Percentiles rank a stretch among this genome's conserved stretches.
phyloP scores from a whole-genome alignment of 352 stramenopile species.

The Thalassiosira ordinaria region DNA sequence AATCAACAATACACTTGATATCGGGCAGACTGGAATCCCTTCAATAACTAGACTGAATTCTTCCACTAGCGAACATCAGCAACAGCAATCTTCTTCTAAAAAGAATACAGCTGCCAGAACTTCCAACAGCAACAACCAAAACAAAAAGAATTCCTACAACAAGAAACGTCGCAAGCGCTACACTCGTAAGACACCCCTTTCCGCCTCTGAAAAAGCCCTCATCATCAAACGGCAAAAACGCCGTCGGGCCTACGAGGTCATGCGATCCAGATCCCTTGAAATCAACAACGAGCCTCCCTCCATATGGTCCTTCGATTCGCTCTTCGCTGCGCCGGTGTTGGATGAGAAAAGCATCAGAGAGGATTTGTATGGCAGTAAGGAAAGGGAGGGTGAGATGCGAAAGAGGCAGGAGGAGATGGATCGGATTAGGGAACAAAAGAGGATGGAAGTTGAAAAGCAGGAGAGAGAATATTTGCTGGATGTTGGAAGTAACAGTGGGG shows the following conservation, averaged over 20 bases:
- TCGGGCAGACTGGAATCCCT: neutral
- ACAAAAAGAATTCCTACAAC: constrained; percentile 1
- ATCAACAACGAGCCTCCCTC: constrained; percentile 51
- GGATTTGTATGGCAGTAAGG: constrained; percentile 72
- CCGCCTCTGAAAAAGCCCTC: constrained; percentile 48
- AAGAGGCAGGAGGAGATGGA: constrained; percentile 1
- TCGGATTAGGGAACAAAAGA: neutral
- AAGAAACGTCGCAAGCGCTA: constrained; percentile 25
- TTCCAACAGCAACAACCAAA: constrained; percentile 10
- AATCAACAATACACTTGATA: too few species aligned
- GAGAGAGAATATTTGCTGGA: neutral
- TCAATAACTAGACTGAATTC: neutral
- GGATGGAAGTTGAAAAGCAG: neutral
- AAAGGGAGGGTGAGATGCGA: constrained; percentile 49
- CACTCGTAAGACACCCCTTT: constrained; percentile 44
- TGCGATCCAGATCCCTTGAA: constrained; percentile 49
- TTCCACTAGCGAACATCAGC: neutral
- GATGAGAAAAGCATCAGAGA: constrained; percentile 74
- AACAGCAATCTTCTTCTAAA: neutral
- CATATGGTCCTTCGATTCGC: constrained; percentile 83
- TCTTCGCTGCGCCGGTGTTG: constrained; percentile 79
- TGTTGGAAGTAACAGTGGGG: neutral
- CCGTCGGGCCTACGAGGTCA: constrained; percentile 71
- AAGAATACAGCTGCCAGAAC: too few species aligned
- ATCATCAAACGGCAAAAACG: constrained; percentile 39